A percentile compares a stretch with the other conserved stretches of the same genome.
These are phyloP conservation scores for Arthrobotrys conoides DNA, from an alignment of 2,329 filamentous ascomycete genomes.

Conservation along the genomic window DNA sequence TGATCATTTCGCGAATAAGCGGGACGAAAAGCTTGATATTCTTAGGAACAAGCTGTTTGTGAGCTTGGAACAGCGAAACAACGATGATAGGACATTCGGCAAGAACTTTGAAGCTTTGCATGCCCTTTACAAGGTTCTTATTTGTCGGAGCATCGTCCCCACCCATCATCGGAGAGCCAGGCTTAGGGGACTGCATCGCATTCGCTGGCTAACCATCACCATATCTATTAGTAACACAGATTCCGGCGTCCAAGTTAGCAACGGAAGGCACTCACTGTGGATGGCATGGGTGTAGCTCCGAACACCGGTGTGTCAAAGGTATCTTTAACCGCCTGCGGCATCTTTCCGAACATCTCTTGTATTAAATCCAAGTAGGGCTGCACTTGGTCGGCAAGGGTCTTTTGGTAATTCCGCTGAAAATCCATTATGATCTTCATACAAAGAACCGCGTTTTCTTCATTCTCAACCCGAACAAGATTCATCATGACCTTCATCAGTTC, in stretches of 20 bases:
- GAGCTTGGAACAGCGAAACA: slow-evolving; percentile 96
- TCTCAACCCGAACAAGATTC: slow-evolving; percentile 88
- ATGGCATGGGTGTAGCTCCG: slow-evolving; percentile 73
- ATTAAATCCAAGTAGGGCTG: slow-evolving; percentile 93
- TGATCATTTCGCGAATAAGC: slow-evolving; percentile 89
- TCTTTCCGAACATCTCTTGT: slow-evolving; percentile 93
- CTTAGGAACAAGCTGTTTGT: slow-evolving; percentile 81
- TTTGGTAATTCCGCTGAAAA: slow-evolving; percentile 91
- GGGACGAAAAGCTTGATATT: slow-evolving; percentile 95
- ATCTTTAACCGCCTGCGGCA: slow-evolving; percentile 93
- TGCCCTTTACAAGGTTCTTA: slow-evolving; percentile 86
- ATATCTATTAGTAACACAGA: slow-evolving; percentile 10
- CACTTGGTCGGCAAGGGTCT: slow-evolving; percentile 83
- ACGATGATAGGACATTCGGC: slow-evolving; percentile 99
- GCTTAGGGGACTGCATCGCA: slow-evolving; percentile 85
- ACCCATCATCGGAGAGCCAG: slow-evolving; percentile 87
- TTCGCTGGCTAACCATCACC: slow-evolving; percentile 60
- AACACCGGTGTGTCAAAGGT: slow-evolving; percentile 89
- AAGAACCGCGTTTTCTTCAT: slow-evolving; percentile 98
- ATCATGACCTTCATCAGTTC: slow-evolving; percentile 93
- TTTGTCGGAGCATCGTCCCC: slow-evolving; percentile 84
- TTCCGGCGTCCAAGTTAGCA: not conserved
- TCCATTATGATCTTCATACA: slow-evolving; percentile 99
- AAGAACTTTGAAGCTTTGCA: slow-evolving; percentile 99
- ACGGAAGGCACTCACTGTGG: slow-evolving; percentile 65